Base-by-base conservation (phyloP, 2,329 filamentous ascomycete genomes). In the Xylariaceae sp. region DNA sequence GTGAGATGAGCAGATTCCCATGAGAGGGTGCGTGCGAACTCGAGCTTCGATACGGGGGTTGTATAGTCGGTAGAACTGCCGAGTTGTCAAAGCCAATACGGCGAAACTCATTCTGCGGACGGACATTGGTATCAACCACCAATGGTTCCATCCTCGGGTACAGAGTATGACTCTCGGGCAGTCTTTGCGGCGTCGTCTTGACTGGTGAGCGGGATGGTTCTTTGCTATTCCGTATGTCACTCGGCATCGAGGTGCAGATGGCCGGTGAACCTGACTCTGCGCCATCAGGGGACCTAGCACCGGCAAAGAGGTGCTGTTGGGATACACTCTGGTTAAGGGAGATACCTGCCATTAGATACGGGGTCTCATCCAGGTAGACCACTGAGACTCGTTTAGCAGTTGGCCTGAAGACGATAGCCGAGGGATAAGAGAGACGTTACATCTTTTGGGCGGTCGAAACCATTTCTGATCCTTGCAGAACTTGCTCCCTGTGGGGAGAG, bases 291-390 rank as follows among this genome's bases (percentile, higher is more conserved):
- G 58, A 51, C 52, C 34, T 54, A n/a, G 66, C 63, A n/a, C 66
- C 62, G 10, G 60, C 37, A 37, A 64, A 56, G 34, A 68, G 64
- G 49, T 66, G 8, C 1, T 42, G 67, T 34, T 59, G 59, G 11
- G 64, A 60, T 23, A 56, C 42, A 23, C 66, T 62, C 42, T 69
- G 67, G 4, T 61, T 58, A n/a, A 59, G 51, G 9, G 67, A 64
- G 57, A 61, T 64, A 8, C 69, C 69, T 39, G 58, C 61, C 6
- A 63, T 59, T 2, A 72, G 44, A 57, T 60, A 64, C 15, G 60
- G 65, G 17, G 70, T 71, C 63, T 71, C 70, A 34, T 73, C 70
- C 49, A 73, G 60, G 45, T 70, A 73, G 10, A 68, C 68, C 50
- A 73, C 71, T 73, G 23, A 30, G 23, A 53, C 49, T 18, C 8